Conservation (phyloP, 83 land plant species). For the Picea abies region DNA sequence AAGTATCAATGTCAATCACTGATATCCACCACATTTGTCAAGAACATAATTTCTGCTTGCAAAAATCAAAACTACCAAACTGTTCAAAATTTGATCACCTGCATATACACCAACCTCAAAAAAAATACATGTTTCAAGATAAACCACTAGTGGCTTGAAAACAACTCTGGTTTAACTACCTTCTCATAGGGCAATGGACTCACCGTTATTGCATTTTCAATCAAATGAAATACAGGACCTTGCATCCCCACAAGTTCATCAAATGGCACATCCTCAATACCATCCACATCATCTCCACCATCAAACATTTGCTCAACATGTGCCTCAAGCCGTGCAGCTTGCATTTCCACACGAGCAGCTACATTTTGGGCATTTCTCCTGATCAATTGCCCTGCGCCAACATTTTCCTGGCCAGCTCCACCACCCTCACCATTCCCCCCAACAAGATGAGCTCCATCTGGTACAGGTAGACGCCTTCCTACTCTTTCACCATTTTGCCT, state of each 20-base stretch:
- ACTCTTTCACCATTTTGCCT: constrained; percentile 70
- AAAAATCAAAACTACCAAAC: neutral
- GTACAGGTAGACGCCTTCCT: constrained; percentile 58
- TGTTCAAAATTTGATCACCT: neutral
- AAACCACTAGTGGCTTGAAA: too few relatives aligned
- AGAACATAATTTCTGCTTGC: neutral
- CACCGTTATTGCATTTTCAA: constrained; percentile 98
- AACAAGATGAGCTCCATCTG: constrained; percentile 45
- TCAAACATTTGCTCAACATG: constrained; percentile 99
- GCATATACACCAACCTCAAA: neutral
- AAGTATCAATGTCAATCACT: too few relatives aligned
- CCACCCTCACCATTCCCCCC: constrained; percentile 67
- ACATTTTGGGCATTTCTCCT: constrained; percentile 96
- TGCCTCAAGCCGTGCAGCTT: constrained; percentile 95
- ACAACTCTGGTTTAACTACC: neutral
- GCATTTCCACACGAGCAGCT: constrained; percentile 90
- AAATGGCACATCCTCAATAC: constrained; percentile 99
- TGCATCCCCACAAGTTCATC: constrained; percentile 99
- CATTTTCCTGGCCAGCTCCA: constrained; percentile 73
- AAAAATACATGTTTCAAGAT: too few relatives aligned
- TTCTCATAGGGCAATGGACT: constrained; percentile 26
- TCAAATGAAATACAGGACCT: constrained; percentile 93
- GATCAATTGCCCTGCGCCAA: constrained; percentile 85
- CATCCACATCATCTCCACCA: constrained; percentile 98
- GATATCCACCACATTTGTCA: too few relatives aligned